Evolutionary conservation across 208 protist species (phyloP).

Genomic region (Blechomonas ayalai): DNA sequence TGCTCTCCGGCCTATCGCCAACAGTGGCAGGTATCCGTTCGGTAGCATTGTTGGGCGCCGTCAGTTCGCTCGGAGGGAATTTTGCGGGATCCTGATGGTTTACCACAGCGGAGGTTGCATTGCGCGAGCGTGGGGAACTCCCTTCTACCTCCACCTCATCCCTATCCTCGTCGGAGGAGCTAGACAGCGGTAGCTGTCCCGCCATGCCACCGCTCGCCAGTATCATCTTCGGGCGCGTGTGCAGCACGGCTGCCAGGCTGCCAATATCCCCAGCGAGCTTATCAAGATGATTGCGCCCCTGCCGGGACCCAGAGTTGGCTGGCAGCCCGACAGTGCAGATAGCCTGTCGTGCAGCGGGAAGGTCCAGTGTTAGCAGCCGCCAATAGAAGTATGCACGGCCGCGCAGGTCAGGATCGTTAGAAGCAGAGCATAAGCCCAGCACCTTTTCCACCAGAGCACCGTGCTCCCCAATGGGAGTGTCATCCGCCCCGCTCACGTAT

Average conservation of each 20-base stretch:
- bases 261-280: constrained; percentile 22
- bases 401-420: constrained; percentile 94
- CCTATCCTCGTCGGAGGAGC: too few relatives aligned
- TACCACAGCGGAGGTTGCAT: too few relatives aligned
- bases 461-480: constrained; percentile 15
- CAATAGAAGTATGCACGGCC: constrained; percentile 98
- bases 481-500: constrained; percentile 78
- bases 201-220: constrained; percentile 7
- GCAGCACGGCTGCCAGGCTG: constrained; percentile 22
- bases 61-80: too few relatives aligned
- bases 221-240: constrained; percentile 21
- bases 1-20: too few relatives aligned
- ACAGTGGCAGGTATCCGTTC: too few relatives aligned
- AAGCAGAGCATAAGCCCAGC: constrained; percentile 74
- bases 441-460: constrained; percentile 80
- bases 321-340: constrained; percentile 24
- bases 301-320: background rate
- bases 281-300: constrained; percentile 2
- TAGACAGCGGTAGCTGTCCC: too few relatives aligned
- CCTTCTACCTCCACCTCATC: too few relatives aligned
- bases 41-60: too few relatives aligned
- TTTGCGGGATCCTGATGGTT: too few relatives aligned
- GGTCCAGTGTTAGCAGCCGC: constrained; percentile 93
- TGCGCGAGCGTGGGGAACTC: too few relatives aligned
- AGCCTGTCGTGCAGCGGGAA: constrained; percentile 85